A percentile compares a stretch with the other conserved stretches of the same genome.
These are phyloP conservation scores for Glaciozyma martinii DNA, from an alignment of 768 basidiomycete genomes.

Conservation along the genomic window DNA sequence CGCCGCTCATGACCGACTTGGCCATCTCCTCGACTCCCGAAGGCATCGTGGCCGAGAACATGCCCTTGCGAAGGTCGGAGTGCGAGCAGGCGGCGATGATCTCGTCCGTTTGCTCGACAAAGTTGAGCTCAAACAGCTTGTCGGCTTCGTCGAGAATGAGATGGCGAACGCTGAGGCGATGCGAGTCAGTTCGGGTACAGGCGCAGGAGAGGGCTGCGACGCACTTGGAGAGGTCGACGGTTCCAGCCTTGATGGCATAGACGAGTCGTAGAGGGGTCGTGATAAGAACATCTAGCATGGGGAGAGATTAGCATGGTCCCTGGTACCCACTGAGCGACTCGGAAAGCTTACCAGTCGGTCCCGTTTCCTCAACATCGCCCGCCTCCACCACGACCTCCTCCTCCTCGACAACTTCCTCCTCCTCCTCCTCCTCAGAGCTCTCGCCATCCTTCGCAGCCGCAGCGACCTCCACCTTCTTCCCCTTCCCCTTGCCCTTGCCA, in stretches of 20 bases:
- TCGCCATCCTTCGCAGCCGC: too few relatives aligned
- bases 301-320: too few relatives aligned
- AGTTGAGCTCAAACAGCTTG: slow-evolving; percentile 71
- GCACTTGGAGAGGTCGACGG: slow-evolving; percentile 63
- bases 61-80: slow-evolving; percentile 61
- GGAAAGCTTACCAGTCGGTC: slow-evolving; percentile 19
- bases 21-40: slow-evolving; percentile 78
- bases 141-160: slow-evolving; percentile 35
- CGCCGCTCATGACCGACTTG: slow-evolving; percentile 59
- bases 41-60: slow-evolving; percentile 92
- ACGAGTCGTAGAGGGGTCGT: slow-evolving; percentile 86
- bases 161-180: slow-evolving; percentile 14
- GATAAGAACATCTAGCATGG: slow-evolving; percentile 66
- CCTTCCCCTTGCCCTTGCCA: background rate
- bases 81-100: slow-evolving; percentile 64
- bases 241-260: slow-evolving; percentile 60
- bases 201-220: slow-evolving; percentile 33
- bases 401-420: slow-evolving; percentile 1
- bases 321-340: slow-evolving; percentile 3
- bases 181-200: background rate
- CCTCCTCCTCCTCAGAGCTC: background rate
- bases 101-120: slow-evolving; percentile 78
- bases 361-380: slow-evolving; percentile 66
- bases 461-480: background rate
- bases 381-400: slow-evolving; percentile 42